These are phyloP conservation scores for Oryza meridionalis DNA, from an alignment of 176 grass and related monocot genomes.

Conservation along the genomic window DNA sequence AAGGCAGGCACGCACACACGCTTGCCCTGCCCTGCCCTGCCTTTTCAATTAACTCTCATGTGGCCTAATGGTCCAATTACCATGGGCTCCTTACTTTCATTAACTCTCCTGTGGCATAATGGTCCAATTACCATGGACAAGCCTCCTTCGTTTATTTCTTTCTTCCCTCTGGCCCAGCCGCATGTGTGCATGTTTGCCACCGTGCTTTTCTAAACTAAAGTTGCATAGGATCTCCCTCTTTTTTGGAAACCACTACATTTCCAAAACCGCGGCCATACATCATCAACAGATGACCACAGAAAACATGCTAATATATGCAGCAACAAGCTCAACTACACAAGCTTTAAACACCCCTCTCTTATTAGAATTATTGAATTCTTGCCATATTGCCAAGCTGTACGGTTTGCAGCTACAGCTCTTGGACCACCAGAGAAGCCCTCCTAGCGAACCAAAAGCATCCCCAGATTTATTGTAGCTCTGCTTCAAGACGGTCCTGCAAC, in stretches of 20 bases:
- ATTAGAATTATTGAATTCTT: not conserved
- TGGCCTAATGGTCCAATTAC: conserved; percentile 36
- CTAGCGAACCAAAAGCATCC: not conserved
- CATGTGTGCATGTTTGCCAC: conserved; percentile 34
- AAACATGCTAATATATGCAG: not conserved
- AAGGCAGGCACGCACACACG: conserved; percentile 22
- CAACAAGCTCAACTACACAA: not conserved
- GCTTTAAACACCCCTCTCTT: not conserved
- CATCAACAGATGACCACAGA: not conserved
- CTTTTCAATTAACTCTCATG: not conserved
- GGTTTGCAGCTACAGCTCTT: not conserved
- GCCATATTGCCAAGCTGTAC: not conserved
- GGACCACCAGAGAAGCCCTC: conserved; percentile 1
- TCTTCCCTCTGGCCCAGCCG: not conserved
- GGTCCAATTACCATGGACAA: conserved; percentile 6
- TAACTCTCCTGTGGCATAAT: conserved; percentile 21
- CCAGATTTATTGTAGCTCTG: not conserved
- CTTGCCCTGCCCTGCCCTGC: not conserved
- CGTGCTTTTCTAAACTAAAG: conserved; percentile 2
- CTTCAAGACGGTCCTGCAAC: not conserved
- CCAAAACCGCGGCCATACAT: not conserved
- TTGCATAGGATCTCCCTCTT: conserved; percentile 17
- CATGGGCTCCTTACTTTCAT: not conserved
- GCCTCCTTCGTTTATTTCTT: not conserved
- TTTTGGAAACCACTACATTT: conserved; percentile 16